Percentiles rank a stretch among this genome's conserved stretches.
These are phyloP conservation scores for Talaromyces proteolyticus DNA, from an alignment of 495 filamentous ascomycete genomes.

Conservation along the genomic window DNA sequence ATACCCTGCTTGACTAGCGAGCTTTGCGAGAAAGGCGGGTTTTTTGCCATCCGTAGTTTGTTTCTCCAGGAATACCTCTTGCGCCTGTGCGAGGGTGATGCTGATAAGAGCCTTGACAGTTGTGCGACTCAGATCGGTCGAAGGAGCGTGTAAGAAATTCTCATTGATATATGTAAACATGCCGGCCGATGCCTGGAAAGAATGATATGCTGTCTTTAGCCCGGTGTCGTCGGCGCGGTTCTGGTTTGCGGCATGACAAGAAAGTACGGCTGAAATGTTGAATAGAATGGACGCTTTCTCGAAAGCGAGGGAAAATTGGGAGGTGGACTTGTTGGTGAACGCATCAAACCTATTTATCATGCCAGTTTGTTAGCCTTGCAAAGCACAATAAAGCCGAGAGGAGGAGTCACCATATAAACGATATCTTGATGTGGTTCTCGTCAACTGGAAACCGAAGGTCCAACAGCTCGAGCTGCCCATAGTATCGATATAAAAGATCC, in stretches of 20 bases:
- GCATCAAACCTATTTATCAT: slow-evolving; percentile 75
- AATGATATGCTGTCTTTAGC: slow-evolving; percentile 94
- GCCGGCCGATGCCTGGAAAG: slow-evolving; percentile 94
- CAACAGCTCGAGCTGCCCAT: slow-evolving; percentile 90
- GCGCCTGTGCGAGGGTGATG: slow-evolving; percentile 89
- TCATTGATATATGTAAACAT: slow-evolving; percentile 99
- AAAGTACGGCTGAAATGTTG: slow-evolving; percentile 96
- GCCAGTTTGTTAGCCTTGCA: slow-evolving; percentile 1
- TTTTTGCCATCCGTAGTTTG: slow-evolving; percentile 93
- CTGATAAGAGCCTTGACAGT: slow-evolving; percentile 92
- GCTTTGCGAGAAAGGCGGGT: slow-evolving; percentile 82
- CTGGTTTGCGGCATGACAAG: slow-evolving; percentile 91
- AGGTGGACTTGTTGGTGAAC: slow-evolving; percentile 92
- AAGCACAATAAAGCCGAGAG: not conserved
- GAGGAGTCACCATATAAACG: slow-evolving; percentile 80
- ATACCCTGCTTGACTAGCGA: slow-evolving; percentile 84
- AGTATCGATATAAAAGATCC: slow-evolving; percentile 94
- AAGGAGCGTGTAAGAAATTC: slow-evolving; percentile 96
- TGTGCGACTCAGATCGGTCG: slow-evolving; percentile 86
- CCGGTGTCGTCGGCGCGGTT: slow-evolving; percentile 86
- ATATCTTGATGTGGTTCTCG: slow-evolving; percentile 97
- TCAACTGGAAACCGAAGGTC: slow-evolving; percentile 96
- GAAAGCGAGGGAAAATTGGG: slow-evolving; percentile 93
- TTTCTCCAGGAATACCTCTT: slow-evolving; percentile 97
- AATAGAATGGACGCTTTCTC: slow-evolving; percentile 99